Conservation (phyloP, 257 asterid species). For the Solanum piurae region DNA sequence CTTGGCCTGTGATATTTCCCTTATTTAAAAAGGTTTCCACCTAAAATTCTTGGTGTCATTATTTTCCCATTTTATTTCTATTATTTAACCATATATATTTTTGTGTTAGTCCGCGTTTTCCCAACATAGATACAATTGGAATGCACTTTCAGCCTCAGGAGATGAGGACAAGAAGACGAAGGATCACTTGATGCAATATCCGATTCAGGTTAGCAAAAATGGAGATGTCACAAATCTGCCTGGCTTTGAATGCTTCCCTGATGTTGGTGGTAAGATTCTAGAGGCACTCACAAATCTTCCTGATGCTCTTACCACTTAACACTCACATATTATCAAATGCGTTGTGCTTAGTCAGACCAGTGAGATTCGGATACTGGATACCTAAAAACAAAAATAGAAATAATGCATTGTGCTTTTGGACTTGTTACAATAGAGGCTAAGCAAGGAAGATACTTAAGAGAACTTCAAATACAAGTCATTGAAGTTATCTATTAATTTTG, state of each 20-base stretch:
- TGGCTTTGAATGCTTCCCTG: constrained; percentile 53
- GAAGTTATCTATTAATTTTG: not conserved
- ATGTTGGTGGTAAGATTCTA: constrained; percentile 60
- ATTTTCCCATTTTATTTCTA: not conserved
- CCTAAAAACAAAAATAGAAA: not conserved
- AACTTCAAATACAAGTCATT: not conserved
- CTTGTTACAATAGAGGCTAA: not conserved
- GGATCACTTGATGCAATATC: constrained; percentile 64
- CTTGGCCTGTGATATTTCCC: not conserved
- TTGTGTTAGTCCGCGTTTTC: too few relatives aligned
- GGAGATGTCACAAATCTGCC: constrained; percentile 49
- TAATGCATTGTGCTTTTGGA: not conserved
- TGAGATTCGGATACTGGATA: not conserved
- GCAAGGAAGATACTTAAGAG: not conserved
- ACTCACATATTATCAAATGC: not conserved
- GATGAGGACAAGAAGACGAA: constrained; percentile 32
- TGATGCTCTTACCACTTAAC: constrained; percentile 72
- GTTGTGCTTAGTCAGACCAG: not conserved
- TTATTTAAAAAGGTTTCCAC: too few relatives aligned
- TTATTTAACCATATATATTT: not conserved
- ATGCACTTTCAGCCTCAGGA: constrained; percentile 17
- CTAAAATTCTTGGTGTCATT: not conserved
- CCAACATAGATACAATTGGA: constrained; percentile 38
- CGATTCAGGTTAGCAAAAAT: constrained; percentile 22
- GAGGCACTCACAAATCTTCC: constrained; percentile 68